Conservation (phyloP, 2,329 filamentous ascomycete species). For the Corynespora cassiicola region DNA sequence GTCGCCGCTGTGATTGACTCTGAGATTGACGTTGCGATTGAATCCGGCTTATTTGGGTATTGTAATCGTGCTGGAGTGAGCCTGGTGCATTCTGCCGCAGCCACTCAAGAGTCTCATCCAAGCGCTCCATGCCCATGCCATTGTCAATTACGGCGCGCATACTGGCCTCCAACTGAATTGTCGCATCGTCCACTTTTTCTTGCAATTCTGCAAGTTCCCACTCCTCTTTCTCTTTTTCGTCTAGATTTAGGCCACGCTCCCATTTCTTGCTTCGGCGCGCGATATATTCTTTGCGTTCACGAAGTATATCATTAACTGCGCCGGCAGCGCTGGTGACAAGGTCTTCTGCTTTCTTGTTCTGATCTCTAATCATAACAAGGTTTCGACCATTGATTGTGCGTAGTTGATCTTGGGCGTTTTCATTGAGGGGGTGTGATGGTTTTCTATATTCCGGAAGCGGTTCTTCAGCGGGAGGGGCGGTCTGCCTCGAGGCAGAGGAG, state of each 20-base stretch:
- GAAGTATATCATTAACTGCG: slow-evolving; percentile 63
- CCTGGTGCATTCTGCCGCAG: slow-evolving; percentile 46
- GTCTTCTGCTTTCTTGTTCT: slow-evolving; percentile 54
- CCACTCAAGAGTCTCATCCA: slow-evolving; percentile 53
- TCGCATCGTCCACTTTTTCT: slow-evolving; percentile 59
- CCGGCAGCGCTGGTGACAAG: slow-evolving; percentile 58
- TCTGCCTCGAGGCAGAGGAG: slow-evolving; percentile 13
- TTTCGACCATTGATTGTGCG: slow-evolving; percentile 51
- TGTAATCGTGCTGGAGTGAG: slow-evolving; percentile 32
- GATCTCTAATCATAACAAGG: slow-evolving; percentile 54
- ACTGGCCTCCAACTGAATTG: slow-evolving; percentile 62
- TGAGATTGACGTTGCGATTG: slow-evolving; percentile 40
- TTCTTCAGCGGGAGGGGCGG: slow-evolving; percentile 13
- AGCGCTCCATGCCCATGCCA: slow-evolving; percentile 52
- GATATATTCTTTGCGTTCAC: slow-evolving; percentile 45
- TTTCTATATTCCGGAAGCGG: slow-evolving; percentile 62
- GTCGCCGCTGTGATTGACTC: slow-evolving; percentile 33
- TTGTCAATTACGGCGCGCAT: slow-evolving; percentile 66
- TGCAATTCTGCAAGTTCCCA: too few relatives aligned
- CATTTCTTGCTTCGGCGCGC: slow-evolving; percentile 40
- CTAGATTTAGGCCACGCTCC: slow-evolving; percentile 42
- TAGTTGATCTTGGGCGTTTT: slow-evolving; percentile 54
- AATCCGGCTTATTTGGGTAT: slow-evolving; percentile 45
- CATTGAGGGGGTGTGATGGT: slow-evolving; percentile 59
- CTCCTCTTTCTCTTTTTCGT: slow-evolving; percentile 48